These are phyloP conservation scores for Elsinoe australis DNA, from an alignment of 2,329 filamentous ascomycete species.

Conservation along the genomic window DNA sequence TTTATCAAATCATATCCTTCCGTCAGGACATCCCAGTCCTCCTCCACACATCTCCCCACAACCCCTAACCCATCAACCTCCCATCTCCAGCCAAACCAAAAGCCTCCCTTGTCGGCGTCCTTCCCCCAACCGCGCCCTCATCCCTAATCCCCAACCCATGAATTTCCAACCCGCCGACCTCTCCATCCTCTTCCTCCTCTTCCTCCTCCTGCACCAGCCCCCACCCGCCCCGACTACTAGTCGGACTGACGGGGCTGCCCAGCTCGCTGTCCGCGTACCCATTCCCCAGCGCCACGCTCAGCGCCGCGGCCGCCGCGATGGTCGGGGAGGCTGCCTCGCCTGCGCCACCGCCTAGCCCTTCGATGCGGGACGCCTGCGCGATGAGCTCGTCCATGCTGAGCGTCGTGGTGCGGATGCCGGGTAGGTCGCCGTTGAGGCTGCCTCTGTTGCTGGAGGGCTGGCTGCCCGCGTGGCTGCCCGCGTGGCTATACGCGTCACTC, in stretches of 20 bases:
- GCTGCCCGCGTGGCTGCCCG: background rate
- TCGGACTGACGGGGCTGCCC: background rate
- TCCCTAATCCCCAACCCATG: conserved; percentile 16
- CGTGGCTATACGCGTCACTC: background rate
- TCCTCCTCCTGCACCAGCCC: conserved; percentile 12
- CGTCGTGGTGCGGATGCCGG: background rate
- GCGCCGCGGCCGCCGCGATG: background rate
- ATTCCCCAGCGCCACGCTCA: conserved; percentile 6
- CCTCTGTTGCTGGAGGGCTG: background rate
- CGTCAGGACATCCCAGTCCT: background rate
- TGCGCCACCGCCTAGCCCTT: background rate
- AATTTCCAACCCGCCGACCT: conserved; percentile 10
- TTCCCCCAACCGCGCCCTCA: conserved; percentile 1
- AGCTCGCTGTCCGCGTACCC: background rate
- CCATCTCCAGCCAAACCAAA: conserved; percentile 1
- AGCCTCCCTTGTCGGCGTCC: conserved; percentile 13
- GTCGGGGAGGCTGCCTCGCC: background rate
- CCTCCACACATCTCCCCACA: background rate
- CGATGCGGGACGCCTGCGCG: conserved; percentile 5
- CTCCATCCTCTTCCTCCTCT: conserved; percentile 6
- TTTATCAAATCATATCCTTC: too few relatives aligned
- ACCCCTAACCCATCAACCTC: too few relatives aligned
- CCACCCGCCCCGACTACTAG: conserved; percentile 2
- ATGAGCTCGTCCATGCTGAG: conserved; percentile 13
- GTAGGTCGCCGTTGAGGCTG: background rate